Conservation (phyloP, 2,329 filamentous ascomycete species). For the Geosmithia putterillii region DNA sequence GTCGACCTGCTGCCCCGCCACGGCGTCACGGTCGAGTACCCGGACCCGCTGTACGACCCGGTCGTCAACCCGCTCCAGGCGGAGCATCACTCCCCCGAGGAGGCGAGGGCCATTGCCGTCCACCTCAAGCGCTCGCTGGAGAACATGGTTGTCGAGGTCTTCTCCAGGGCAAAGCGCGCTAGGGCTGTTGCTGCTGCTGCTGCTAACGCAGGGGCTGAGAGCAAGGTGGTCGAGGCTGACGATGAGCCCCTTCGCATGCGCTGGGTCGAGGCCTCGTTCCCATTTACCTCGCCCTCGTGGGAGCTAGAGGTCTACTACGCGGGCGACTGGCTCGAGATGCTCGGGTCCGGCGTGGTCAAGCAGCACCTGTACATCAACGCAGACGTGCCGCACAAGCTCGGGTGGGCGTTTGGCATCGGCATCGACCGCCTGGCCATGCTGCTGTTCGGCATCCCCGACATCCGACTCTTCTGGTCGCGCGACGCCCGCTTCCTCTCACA, state of each 20-base stretch:
- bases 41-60: conserved; percentile 63
- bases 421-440: conserved; percentile 96
- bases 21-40: conserved; percentile 67
- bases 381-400: conserved; percentile 60
- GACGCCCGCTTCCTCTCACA: conserved; percentile 80
- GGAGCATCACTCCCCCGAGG: conserved; percentile 57
- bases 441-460: conserved; percentile 90
- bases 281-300: conserved; percentile 91
- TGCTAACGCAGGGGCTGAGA: conserved; percentile 22
- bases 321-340: conserved; percentile 88
- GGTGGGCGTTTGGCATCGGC: conserved; percentile 93
- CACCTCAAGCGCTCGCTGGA: conserved; percentile 88
- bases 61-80: conserved; percentile 69
- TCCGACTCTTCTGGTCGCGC: conserved; percentile 87
- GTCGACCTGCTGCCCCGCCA: conserved; percentile 61
- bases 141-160: conserved; percentile 80
- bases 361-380: conserved; percentile 73
- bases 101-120: conserved; percentile 69
- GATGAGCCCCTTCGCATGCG: conserved; percentile 71
- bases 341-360: conserved; percentile 84
- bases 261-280: conserved; percentile 97
- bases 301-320: conserved; percentile 93
- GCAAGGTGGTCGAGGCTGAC: conserved; percentile 32
- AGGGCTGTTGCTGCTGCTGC: not conserved
- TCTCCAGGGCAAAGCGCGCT: conserved; percentile 62